phyloP scores from a whole-genome alignment of 2,329 filamentous ascomycete species.

The Penicillium sp. region DNA sequence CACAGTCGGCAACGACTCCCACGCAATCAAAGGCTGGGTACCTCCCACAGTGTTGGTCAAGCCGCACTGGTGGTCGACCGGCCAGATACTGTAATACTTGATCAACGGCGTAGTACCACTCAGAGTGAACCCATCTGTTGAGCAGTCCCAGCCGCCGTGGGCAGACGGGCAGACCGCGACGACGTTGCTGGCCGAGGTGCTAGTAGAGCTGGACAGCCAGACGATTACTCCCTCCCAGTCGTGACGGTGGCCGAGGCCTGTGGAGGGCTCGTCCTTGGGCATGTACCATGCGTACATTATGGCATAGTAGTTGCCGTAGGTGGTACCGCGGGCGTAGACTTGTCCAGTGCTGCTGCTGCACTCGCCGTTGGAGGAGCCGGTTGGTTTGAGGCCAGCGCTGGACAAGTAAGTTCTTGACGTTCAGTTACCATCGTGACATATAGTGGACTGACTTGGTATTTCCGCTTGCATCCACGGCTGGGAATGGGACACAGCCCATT shows the following conservation, averaged over 20 bases:
- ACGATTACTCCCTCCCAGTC: slow-evolving; percentile 60
- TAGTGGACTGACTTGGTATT: slow-evolving; percentile 54
- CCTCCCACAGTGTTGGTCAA: slow-evolving; percentile 45
- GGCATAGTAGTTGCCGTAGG: slow-evolving; percentile 47
- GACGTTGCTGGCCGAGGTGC: slow-evolving; percentile 43
- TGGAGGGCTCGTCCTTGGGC: slow-evolving; percentile 50
- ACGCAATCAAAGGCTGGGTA: slow-evolving; percentile 51
- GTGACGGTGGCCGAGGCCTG: slow-evolving; percentile 54
- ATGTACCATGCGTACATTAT: slow-evolving; percentile 58
- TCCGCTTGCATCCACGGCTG: slow-evolving; percentile 59
- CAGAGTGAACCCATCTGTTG: slow-evolving; percentile 43
- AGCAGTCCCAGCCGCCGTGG: slow-evolving; percentile 53
- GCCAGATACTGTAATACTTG: slow-evolving; percentile 52
- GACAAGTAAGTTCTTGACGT: background rate
- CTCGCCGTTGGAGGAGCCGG: slow-evolving; percentile 40
- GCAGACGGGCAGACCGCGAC: slow-evolving; percentile 55
- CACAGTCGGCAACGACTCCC: slow-evolving; percentile 50
- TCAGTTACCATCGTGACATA: background rate
- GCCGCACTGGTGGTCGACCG: slow-evolving; percentile 51
- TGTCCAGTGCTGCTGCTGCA: slow-evolving; percentile 53
- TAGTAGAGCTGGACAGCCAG: slow-evolving; percentile 48
- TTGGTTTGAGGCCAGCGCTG: slow-evolving; percentile 48
- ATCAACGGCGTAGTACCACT: slow-evolving; percentile 49
- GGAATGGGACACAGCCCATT: slow-evolving; percentile 66
- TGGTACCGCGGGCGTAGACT: slow-evolving; percentile 51